phyloP scores from a whole-genome alignment of 1,139 yeast genomes.

The Nakaseomyces kungkrabaensis region DNA sequence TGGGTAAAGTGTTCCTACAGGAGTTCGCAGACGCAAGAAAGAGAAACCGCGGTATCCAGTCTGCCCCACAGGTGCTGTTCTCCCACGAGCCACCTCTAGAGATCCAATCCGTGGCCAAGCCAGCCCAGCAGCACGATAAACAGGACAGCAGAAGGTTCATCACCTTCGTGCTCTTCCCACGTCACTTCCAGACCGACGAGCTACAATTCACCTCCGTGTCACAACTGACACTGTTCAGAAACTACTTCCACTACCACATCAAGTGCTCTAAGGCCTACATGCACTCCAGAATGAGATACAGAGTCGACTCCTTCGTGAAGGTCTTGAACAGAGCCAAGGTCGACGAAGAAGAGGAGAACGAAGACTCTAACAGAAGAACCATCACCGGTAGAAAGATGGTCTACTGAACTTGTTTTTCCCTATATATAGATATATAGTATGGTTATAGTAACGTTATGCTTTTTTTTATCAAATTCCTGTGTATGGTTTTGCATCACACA shows the following conservation, averaged over 20 bases:
- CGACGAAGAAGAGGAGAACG: slow-evolving; percentile 58
- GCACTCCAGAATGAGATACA: slow-evolving; percentile 96
- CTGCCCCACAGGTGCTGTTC: slow-evolving; percentile 95
- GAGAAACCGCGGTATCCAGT: slow-evolving; percentile 88
- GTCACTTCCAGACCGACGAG: slow-evolving; percentile 36
- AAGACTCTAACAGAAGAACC: slow-evolving; percentile 24
- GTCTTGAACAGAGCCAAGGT: slow-evolving; percentile 95
- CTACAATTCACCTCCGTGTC: slow-evolving; percentile 63
- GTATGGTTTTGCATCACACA: too few species aligned
- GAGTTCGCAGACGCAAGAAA: slow-evolving; percentile 96
- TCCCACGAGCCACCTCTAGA: slow-evolving; percentile 95
- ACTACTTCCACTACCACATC: slow-evolving; percentile 95
- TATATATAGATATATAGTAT: too few species aligned
- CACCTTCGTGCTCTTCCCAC: slow-evolving; percentile 62
- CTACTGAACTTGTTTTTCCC: slow-evolving; percentile 12
- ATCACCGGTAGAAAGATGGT: slow-evolving; percentile 30
- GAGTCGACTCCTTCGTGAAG: slow-evolving; percentile 89
- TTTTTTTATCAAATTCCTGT: too few species aligned
- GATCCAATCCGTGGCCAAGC: slow-evolving; percentile 13
- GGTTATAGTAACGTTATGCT: neutral
- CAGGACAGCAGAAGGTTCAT: slow-evolving; percentile 60
- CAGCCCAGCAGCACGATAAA: slow-evolving; percentile 21
- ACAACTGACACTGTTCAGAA: slow-evolving; percentile 82
- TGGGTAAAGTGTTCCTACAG: slow-evolving; percentile 90
- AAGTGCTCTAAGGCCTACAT: slow-evolving; percentile 96